Evolutionary conservation across 805 yeast species (phyloP).

Genomic region (Wickerhamomyces ciferrii): DNA sequence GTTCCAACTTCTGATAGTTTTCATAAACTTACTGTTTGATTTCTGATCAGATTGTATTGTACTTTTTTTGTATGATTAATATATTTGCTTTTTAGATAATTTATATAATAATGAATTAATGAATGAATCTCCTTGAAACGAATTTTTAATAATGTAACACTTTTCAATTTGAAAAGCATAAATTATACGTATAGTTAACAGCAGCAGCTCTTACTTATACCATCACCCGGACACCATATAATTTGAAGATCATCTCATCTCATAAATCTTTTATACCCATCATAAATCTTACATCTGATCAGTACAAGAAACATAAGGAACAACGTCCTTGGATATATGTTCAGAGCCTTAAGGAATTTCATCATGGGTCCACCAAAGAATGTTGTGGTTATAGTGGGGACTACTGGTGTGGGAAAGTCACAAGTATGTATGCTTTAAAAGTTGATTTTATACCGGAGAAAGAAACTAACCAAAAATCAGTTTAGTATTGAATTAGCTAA

Average conservation of each 20-base stretch:
- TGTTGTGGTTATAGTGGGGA: conserved; percentile 72
- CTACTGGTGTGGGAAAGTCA: conserved; percentile 93
- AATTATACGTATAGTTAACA: no score
- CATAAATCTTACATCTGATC: not conserved
- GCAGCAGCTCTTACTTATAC: no score
- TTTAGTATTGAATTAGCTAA: conserved; percentile 76
- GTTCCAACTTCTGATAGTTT: no score
- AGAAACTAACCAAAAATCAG: conserved; percentile 17
- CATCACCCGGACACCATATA: not conserved
- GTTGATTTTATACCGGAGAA: no score
- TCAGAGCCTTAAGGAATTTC: not conserved
- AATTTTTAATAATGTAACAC: no score
- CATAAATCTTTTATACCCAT: not conserved
- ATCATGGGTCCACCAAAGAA: conserved; percentile 16
- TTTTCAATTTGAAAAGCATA: no score
- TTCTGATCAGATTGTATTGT: no score
- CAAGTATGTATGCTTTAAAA: conserved; percentile 42
- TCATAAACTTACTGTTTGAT: no score
- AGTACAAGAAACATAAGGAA: not conserved
- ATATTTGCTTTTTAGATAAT: no score
- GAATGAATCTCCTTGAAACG: no score
- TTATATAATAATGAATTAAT: no score
- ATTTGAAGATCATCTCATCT: not conserved
- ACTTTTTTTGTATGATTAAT: no score
- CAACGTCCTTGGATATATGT: not conserved